A percentile compares a stretch with the other conserved stretches of the same genome.
Conservation (phyloP, 2,329 filamentous ascomycete genomes). For the Beauveria varroae region DNA sequence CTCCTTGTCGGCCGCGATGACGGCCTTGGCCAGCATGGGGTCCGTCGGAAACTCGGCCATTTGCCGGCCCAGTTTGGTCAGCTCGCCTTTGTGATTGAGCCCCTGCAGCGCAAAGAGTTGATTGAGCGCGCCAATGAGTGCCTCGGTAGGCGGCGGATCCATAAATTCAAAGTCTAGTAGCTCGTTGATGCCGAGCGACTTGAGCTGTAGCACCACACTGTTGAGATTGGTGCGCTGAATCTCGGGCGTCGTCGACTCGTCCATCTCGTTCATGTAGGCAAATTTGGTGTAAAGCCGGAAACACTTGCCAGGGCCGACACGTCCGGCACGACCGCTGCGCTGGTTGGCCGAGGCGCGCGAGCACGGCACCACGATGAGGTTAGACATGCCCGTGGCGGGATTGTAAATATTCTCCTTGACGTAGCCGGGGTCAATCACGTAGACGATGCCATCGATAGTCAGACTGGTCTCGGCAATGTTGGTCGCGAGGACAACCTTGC, state of each 20-base stretch:
- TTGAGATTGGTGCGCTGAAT: slow-evolving; percentile 88
- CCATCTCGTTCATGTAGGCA: slow-evolving; percentile 90
- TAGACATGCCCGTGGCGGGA: slow-evolving; percentile 85
- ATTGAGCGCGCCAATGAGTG: slow-evolving; percentile 81
- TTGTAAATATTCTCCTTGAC: slow-evolving; percentile 96
- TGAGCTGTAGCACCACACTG: slow-evolving; percentile 74
- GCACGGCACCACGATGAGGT: slow-evolving; percentile 82
- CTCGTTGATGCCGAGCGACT: slow-evolving; percentile 86
- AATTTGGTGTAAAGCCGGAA: slow-evolving; percentile 92
- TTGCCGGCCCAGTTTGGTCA: slow-evolving; percentile 85
- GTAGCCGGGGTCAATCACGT: slow-evolving; percentile 91
- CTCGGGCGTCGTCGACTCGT: slow-evolving; percentile 85
- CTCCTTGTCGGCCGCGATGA: slow-evolving; percentile 81
- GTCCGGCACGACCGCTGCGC: slow-evolving; percentile 82
- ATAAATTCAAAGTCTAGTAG: slow-evolving; percentile 93
- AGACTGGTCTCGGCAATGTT: slow-evolving; percentile 96
- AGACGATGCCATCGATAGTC: slow-evolving; percentile 93
- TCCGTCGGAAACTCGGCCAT: slow-evolving; percentile 95
- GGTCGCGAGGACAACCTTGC: slow-evolving; percentile 89
- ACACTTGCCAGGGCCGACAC: slow-evolving; percentile 86
- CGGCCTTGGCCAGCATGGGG: slow-evolving; percentile 81
- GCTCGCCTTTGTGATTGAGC: slow-evolving; percentile 76
- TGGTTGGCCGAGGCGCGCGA: slow-evolving; percentile 91
- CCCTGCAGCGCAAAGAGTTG: slow-evolving; percentile 86
- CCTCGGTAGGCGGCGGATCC: slow-evolving; percentile 84